A percentile compares a stretch with the other conserved stretches of the same genome.
Conservation (phyloP, 306 rosid genomes). For the Fragaria vesca region DNA sequence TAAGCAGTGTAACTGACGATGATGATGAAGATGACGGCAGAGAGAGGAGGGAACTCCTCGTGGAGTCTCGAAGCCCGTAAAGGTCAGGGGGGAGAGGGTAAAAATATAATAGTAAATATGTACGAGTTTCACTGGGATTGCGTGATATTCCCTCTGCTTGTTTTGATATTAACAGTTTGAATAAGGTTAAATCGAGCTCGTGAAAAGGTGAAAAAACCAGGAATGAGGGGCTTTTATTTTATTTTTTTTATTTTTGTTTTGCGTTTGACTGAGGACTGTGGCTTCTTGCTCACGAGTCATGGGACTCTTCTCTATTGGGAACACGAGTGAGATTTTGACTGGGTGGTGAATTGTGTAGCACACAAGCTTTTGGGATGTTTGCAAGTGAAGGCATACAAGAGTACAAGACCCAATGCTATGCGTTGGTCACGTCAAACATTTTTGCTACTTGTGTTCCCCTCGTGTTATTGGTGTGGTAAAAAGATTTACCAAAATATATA, state of each 20-base stretch:
- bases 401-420: not conserved
- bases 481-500: not conserved
- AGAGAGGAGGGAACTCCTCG: constrained; percentile 21
- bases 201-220: not conserved
- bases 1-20: constrained; percentile 5
- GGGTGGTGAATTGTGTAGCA: not conserved
- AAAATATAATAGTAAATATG: not conserved
- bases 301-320: not conserved
- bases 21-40: constrained; percentile 23
- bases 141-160: constrained; percentile 39
- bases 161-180: not conserved
- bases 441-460: not conserved
- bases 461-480: not conserved
- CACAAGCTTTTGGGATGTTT: constrained; percentile 4
- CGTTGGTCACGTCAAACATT: not conserved
- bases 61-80: constrained; percentile 35
- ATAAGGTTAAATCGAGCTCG: not conserved
- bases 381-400: not conserved
- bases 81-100: not conserved
- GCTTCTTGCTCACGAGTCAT: not conserved
- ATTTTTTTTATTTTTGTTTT: not conserved
- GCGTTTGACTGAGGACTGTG: constrained; percentile 7
- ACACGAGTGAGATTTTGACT: not conserved
- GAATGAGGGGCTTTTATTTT: not conserved
- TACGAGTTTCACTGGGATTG: constrained; percentile 24